A percentile compares a stretch with the other conserved stretches of the same genome.
phyloP scores from a whole-genome alignment of 2,329 filamentous ascomycete genomes.

The Calonectria hongkongensis region DNA sequence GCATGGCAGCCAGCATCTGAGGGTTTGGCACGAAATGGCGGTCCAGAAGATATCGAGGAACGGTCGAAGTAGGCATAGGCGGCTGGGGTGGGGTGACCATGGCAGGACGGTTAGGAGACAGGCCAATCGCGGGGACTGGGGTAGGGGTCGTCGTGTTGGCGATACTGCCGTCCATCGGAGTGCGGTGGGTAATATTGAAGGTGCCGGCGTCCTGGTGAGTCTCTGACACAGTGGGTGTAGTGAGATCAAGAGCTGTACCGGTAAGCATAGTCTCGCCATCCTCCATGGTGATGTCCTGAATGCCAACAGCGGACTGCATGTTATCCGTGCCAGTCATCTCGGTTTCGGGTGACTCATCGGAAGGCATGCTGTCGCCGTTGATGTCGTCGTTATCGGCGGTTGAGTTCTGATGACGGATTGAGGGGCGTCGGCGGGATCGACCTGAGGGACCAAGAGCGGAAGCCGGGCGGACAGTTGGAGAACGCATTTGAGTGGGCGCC shows the following conservation, averaged over 20 bases:
- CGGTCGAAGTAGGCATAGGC: slow-evolving; percentile 80
- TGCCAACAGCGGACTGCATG: slow-evolving; percentile 87
- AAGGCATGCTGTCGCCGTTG: slow-evolving; percentile 87
- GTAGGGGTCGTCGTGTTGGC: slow-evolving; percentile 82
- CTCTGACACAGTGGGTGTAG: slow-evolving; percentile 87
- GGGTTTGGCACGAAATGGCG: slow-evolving; percentile 81
- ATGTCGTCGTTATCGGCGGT: slow-evolving; percentile 93
- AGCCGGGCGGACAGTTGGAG: slow-evolving; percentile 72
- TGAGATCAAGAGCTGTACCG: slow-evolving; percentile 82
- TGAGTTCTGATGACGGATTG: slow-evolving; percentile 92
- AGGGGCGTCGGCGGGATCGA: slow-evolving; percentile 82
- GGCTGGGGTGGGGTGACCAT: slow-evolving; percentile 84
- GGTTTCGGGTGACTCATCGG: slow-evolving; percentile 84
- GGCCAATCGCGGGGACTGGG: slow-evolving; percentile 79
- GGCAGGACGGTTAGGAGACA: slow-evolving; percentile 83
- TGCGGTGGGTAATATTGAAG: slow-evolving; percentile 94
- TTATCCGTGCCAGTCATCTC: slow-evolving; percentile 88
- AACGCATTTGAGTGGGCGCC: slow-evolving; percentile 76
- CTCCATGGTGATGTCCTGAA: slow-evolving; percentile 87
- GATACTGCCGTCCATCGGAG: slow-evolving; percentile 88
- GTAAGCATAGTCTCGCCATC: slow-evolving; percentile 88
- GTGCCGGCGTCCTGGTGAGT: slow-evolving; percentile 87
- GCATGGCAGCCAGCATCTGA: slow-evolving; percentile 91
- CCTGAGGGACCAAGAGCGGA: slow-evolving; percentile 71
- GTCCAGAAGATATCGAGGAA: slow-evolving; percentile 87